Percentiles rank a stretch among this genome's conserved stretches.
Conservation (phyloP, 2,329 filamentous ascomycete genomes). For the Clarireedia hainanense region DNA sequence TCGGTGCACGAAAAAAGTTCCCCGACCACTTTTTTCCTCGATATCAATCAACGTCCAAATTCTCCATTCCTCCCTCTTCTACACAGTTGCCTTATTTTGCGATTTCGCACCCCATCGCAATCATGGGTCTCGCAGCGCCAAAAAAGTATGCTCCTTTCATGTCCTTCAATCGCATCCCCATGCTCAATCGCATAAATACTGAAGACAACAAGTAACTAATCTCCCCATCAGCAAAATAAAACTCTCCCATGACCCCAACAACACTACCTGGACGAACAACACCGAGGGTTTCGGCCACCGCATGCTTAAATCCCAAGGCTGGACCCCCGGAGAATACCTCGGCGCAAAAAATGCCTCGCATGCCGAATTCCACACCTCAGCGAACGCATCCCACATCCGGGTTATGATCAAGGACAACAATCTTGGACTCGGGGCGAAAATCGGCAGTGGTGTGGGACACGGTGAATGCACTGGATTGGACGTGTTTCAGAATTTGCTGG, state of each 20-base stretch:
- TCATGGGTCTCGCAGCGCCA: constrained; percentile 62
- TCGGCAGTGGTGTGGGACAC: constrained; percentile 58
- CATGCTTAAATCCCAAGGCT: constrained; percentile 82
- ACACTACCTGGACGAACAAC: constrained; percentile 83
- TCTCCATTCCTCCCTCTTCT: neutral
- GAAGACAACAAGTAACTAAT: constrained; percentile 32
- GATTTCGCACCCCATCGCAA: neutral
- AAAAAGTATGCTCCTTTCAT: constrained; percentile 46
- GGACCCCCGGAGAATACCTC: constrained; percentile 77
- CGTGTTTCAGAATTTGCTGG: constrained; percentile 77
- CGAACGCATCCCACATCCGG: constrained; percentile 77
- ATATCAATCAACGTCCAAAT: neutral
- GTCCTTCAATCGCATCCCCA: constrained; percentile 23
- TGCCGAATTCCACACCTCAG: constrained; percentile 66
- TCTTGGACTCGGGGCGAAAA: constrained; percentile 77
- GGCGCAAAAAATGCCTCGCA: constrained; percentile 72
- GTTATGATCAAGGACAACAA: constrained; percentile 85
- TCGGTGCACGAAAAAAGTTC: constrained; percentile 1
- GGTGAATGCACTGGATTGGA: constrained; percentile 75
- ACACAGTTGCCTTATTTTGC: neutral
- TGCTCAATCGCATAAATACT: neutral
- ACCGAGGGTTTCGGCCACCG: constrained; percentile 80
- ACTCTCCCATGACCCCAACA: constrained; percentile 88
- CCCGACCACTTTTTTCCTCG: constrained; percentile 9
- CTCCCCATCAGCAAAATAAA: constrained; percentile 43